Evolutionary conservation across 2,329 filamentous ascomycete species (phyloP).

Genomic region (Cephalotrichum gorgonifer): DNA sequence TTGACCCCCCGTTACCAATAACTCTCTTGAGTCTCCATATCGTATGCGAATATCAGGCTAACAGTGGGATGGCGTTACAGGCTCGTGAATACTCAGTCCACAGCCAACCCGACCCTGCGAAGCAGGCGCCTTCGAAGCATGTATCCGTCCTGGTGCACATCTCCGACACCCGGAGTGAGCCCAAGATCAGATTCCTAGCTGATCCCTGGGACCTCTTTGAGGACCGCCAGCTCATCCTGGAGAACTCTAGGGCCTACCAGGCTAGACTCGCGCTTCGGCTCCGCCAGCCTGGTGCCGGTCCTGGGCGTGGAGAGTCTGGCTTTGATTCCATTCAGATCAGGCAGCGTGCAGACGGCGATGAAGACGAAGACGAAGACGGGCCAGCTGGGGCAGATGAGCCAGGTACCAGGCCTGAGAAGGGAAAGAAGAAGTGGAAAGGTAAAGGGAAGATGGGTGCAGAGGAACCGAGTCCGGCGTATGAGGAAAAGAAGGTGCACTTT

Average conservation of each 20-base stretch:
- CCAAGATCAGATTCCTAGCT: constrained; percentile 6
- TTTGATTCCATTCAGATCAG: constrained; percentile 6
- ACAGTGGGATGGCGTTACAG: not conserved
- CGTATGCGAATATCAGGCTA: not conserved
- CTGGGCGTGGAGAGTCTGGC: not conserved
- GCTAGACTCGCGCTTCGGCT: constrained; percentile 1
- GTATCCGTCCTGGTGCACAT: constrained; percentile 7
- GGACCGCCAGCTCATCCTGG: constrained; percentile 5
- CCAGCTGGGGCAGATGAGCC: no score
- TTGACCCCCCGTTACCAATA: not conserved
- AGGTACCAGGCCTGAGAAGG: no score
- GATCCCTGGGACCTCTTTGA: constrained; percentile 8
- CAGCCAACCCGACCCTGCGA: not conserved
- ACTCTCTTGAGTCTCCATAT: not conserved
- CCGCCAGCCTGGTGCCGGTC: not conserved
- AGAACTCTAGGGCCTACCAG: constrained; percentile 2
- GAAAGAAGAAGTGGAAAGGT: no score
- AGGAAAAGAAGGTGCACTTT: no score
- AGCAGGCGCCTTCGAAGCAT: not conserved
- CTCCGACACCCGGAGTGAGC: constrained; percentile 1
- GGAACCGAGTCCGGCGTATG: no score
- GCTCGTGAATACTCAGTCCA: constrained; percentile 6
- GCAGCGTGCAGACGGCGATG: no score
- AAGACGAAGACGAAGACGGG: no score
- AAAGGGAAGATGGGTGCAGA: no score